Conservation (phyloP, 2,329 filamentous ascomycete genomes). For the Aureobasidium sp. region DNA sequence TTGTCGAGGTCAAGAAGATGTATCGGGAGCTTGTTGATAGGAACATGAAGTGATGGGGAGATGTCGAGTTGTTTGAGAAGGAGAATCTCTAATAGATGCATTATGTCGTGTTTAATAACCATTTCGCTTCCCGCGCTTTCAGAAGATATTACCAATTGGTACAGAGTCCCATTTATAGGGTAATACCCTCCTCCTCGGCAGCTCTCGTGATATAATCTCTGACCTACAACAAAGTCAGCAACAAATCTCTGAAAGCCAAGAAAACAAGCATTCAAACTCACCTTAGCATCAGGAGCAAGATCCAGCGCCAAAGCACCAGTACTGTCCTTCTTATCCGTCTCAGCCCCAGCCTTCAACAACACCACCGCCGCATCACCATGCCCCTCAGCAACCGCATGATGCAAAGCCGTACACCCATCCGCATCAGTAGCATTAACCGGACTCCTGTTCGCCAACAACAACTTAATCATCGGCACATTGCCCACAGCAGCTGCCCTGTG, state of each 20-base stretch:
- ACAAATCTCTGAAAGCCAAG: too few relatives aligned
- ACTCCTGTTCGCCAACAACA: constrained; percentile 68
- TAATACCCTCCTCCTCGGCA: constrained; percentile 79
- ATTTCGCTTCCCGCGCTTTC: too few relatives aligned
- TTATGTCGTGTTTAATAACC: neutral
- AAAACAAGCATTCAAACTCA: constrained; percentile 25
- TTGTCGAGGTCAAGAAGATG: constrained; percentile 90
- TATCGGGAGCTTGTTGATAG: constrained; percentile 81
- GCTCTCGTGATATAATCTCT: constrained; percentile 65
- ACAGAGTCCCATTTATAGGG: too few relatives aligned
- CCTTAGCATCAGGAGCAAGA: constrained; percentile 77
- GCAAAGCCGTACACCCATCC: constrained; percentile 78
- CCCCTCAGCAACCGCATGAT: constrained; percentile 72
- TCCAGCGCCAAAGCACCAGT: constrained; percentile 68
- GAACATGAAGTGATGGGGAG: constrained; percentile 14
- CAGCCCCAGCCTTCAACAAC: constrained; percentile 76
- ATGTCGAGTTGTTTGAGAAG: neutral
- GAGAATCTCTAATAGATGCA: neutral
- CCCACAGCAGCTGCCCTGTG: constrained; percentile 89
- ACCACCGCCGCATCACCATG: constrained; percentile 74
- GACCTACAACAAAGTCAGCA: neutral
- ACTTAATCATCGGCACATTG: constrained; percentile 74
- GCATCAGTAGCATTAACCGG: constrained; percentile 76
- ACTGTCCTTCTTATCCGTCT: constrained; percentile 65
- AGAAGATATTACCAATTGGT: too few relatives aligned